These are phyloP conservation scores for Chrysoporthe austroafricana DNA, from an alignment of 2,329 filamentous ascomycete species.

Conservation along the genomic window DNA sequence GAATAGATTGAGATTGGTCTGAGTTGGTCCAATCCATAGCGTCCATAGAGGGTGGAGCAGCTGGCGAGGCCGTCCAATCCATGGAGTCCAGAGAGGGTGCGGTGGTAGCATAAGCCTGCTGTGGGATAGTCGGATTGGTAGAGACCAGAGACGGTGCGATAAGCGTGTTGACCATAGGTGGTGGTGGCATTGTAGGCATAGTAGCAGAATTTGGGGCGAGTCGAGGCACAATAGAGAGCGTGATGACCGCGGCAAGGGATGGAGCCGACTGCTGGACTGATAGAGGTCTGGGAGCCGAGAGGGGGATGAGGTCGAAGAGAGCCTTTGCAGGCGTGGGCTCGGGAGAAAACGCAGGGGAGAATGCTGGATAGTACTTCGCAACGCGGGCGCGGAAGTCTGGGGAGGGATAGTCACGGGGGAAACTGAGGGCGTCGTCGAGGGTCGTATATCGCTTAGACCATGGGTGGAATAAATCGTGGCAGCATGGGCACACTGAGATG, in stretches of 20 bases:
- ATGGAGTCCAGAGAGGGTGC: not conserved
- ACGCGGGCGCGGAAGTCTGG: not conserved
- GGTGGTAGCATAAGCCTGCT: not conserved
- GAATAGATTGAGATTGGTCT: not conserved
- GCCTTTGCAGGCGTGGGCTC: not conserved
- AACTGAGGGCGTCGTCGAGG: not conserved
- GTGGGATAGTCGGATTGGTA: not conserved
- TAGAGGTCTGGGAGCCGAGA: not conserved
- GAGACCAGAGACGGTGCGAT: not conserved
- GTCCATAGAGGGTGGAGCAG: not conserved
- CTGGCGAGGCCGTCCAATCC: not conserved
- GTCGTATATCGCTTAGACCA: not conserved
- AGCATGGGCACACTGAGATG: not conserved
- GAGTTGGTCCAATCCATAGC: not conserved
- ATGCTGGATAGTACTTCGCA: not conserved
- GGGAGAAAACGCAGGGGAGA: not conserved
- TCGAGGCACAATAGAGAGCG: not conserved
- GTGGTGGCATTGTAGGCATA: too few species aligned
- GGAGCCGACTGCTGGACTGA: not conserved
- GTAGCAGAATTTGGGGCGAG: not conserved
- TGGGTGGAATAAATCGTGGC: not conserved
- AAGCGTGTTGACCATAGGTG: too few species aligned
- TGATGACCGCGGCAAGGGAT: not conserved
- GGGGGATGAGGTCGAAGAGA: not conserved
- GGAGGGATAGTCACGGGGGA: not conserved